A percentile compares a stretch with the other conserved stretches of the same genome.
Conservation (phyloP, 2,329 filamentous ascomycete genomes). For the Decorospora gaudefroyi region DNA sequence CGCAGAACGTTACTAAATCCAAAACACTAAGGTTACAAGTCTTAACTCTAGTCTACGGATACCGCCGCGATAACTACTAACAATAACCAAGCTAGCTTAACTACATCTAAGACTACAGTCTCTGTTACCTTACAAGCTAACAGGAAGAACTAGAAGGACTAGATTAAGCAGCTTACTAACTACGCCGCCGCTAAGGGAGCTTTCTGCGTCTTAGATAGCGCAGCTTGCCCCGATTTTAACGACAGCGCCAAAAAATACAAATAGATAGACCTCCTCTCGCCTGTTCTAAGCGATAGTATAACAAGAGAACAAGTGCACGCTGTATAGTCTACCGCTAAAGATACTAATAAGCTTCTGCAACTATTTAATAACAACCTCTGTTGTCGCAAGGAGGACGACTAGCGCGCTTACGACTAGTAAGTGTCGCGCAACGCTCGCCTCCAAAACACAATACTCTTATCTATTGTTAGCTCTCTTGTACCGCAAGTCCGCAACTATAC, state of each 20-base stretch:
- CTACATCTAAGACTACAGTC: background rate
- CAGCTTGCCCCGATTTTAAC: background rate
- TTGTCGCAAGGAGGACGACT: background rate
- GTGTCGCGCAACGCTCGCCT: background rate
- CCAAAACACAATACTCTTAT: background rate
- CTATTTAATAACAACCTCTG: background rate
- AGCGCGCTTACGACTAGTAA: background rate
- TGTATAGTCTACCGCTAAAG: background rate
- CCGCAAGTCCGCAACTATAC: background rate
- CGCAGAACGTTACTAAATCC: background rate
- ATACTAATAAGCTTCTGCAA: background rate
- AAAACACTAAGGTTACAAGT: background rate
- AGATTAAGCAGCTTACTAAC: background rate
- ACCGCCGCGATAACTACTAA: background rate
- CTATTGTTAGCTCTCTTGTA: background rate
- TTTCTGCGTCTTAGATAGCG: background rate
- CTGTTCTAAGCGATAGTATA: background rate
- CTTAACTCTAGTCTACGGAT: background rate
- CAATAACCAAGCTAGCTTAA: background rate
- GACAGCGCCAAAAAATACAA: background rate
- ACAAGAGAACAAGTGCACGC: background rate
- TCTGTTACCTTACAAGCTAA: background rate
- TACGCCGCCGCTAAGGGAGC: background rate
- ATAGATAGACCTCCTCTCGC: background rate
- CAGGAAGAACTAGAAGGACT: background rate